A percentile compares a stretch with the other conserved stretches of the same genome.
Evolutionary conservation across 2,329 filamentous ascomycete genomes (phyloP).

Genomic region (Fusarium vanettenii): DNA sequence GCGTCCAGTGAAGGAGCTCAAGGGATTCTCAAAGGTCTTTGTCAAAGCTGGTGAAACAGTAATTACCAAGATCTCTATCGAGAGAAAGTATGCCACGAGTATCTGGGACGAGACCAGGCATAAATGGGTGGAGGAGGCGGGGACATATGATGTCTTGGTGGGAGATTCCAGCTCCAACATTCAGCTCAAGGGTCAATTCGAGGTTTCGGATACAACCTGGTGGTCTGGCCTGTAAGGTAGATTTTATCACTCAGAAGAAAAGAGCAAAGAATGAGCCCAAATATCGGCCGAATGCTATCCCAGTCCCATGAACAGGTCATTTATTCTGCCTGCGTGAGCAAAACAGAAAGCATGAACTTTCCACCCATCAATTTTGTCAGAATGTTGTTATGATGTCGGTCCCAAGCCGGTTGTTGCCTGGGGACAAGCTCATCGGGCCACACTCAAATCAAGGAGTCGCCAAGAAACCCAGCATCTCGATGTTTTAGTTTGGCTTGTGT

Average conservation of each 20-base stretch:
- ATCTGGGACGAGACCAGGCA: slow-evolving; percentile 77
- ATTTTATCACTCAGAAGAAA: not conserved
- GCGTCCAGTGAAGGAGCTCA: slow-evolving; percentile 70
- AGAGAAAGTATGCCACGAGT: slow-evolving; percentile 73
- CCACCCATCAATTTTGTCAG: too few relatives aligned
- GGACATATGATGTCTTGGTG: slow-evolving; percentile 72
- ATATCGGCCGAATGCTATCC: not conserved
- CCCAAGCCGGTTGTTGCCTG: too few relatives aligned
- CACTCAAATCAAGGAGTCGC: too few relatives aligned
- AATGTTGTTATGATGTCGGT: too few relatives aligned
- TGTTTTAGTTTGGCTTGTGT: too few relatives aligned
- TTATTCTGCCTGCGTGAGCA: too few relatives aligned
- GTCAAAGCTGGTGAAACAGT: slow-evolving; percentile 70
- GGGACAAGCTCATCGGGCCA: too few relatives aligned
- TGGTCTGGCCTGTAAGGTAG: slow-evolving; percentile 68
- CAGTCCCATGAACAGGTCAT: not conserved
- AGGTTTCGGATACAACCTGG: slow-evolving; percentile 70
- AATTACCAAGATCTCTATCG: slow-evolving; percentile 64
- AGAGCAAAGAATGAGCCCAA: not conserved
- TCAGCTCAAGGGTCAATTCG: slow-evolving; percentile 64
- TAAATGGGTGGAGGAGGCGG: slow-evolving; percentile 74
- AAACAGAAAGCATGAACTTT: too few relatives aligned
- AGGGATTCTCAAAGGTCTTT: slow-evolving; percentile 73
- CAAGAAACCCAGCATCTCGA: too few relatives aligned
- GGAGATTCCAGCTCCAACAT: slow-evolving; percentile 65